Conservation (phyloP, 768 basidiomycete genomes). For the Thelephora ganbajun region DNA sequence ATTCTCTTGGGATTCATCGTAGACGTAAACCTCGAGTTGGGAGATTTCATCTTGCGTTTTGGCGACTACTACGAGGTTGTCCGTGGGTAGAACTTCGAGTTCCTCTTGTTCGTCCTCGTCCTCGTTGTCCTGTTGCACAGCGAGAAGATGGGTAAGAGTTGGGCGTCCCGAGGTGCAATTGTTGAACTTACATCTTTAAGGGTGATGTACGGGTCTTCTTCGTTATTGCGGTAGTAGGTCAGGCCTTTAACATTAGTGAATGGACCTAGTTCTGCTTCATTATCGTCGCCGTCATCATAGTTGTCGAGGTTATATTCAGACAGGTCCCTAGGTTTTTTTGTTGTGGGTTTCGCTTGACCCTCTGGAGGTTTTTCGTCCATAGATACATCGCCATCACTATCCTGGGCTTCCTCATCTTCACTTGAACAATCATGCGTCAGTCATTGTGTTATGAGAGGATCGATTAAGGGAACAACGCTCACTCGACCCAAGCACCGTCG, state of each 20-base stretch:
- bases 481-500: slow-evolving; percentile 77
- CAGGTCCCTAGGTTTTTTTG: slow-evolving; percentile 46
- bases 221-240: slow-evolving; percentile 80
- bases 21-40: slow-evolving; percentile 90
- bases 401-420: slow-evolving; percentile 24
- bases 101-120: slow-evolving; percentile 74
- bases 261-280: slow-evolving; percentile 43
- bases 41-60: slow-evolving; percentile 97
- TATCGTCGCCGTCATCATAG: slow-evolving; percentile 69
- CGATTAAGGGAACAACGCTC: slow-evolving; percentile 24
- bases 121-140: slow-evolving; percentile 38
- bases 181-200: slow-evolving; percentile 63
- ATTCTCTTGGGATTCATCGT: slow-evolving; percentile 84
- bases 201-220: slow-evolving; percentile 95
- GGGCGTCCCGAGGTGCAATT: slow-evolving; percentile 5
- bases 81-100: slow-evolving; percentile 76
- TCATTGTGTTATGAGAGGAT: slow-evolving; percentile 9
- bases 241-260: slow-evolving; percentile 96
- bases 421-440: slow-evolving; percentile 21
- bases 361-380: slow-evolving; percentile 24
- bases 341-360: slow-evolving; percentile 12
- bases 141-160: background rate
- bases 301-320: slow-evolving; percentile 82
- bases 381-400: slow-evolving; percentile 40
- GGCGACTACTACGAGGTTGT: slow-evolving; percentile 84